Evolutionary conservation across 257 asterid species (phyloP), one percentile per base, ranked within the genome.

Genomic region (Solanum lignicaule): DNA sequence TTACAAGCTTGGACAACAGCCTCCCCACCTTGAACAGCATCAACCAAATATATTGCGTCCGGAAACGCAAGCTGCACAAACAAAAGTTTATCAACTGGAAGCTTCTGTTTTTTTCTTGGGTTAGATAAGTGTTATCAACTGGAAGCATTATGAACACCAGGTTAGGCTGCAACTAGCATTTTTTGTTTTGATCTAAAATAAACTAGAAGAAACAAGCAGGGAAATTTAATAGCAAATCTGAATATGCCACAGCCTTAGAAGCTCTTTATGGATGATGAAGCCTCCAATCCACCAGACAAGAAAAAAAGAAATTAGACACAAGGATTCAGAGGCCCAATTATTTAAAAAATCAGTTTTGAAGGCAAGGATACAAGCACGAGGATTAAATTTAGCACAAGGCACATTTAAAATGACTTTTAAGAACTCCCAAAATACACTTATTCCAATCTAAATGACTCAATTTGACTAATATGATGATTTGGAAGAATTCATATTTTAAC

Each of bases 21-120:
- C 87, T 91, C 95, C 87, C 99, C 99, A 66, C 99, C 99, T 91
- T 92, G 94, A 95, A 95, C 92, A 87, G 98, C 99, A 85, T 97
- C 99, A 90, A 97, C 98, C 92, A 97, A 90, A 91, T 97, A 97
- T 89, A 97, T 97, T 79, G 98, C 98, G 92, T 95, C 94, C 82
- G 96, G 88, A 94, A 97, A 95, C 52, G 98, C 98, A 89, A 97
- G 96, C 99, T 97, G 95, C 90, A 87, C 72, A 83, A 83, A n/a
- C 89, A 84, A 88, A 62, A 43, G 5, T 75, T 82, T 39, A 73
- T 76, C 79, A 87, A 71, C 69, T 23, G 84, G 55, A 48, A 83
- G 27, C 39, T 43, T 79, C 38, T 35, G 15, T 10, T 36, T 10
- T 36, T 21, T 36, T 38, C 41, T 75, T 38, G 31, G 83, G 21